These are phyloP conservation scores for Oryza meyeriana DNA, from an alignment of 176 grass and related monocot genomes.

Conservation along the genomic window DNA sequence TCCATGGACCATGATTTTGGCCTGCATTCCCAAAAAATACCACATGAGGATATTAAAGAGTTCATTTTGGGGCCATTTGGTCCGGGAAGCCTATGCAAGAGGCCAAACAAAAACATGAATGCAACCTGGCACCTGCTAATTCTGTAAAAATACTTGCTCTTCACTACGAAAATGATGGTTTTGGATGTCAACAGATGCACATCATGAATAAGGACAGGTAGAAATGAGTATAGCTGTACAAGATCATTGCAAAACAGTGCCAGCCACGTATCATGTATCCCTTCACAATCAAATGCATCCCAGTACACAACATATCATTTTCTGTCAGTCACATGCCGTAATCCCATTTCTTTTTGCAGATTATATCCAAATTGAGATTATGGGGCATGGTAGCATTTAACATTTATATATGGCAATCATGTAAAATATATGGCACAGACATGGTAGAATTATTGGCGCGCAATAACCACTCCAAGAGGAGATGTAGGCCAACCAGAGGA, in stretches of 20 bases:
- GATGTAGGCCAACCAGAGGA: background rate
- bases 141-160: background rate
- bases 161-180: conserved; percentile 23
- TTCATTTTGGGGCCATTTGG: conserved; percentile 28
- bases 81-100: background rate
- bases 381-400: background rate
- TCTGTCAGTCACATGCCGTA: conserved; percentile 8
- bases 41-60: conserved; percentile 25
- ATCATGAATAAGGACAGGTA: conserved; percentile 14
- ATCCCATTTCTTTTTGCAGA: background rate
- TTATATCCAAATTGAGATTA: background rate
- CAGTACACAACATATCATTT: background rate
- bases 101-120: conserved; percentile 3
- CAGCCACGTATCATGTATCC: conserved; percentile 10
- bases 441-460: no score
- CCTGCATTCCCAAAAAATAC: conserved; percentile 15
- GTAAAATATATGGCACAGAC: background rate
- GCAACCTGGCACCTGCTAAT: conserved; percentile 5
- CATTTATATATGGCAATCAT: background rate
- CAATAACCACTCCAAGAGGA: no score
- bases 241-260: conserved; percentile 29
- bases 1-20: conserved; percentile 7
- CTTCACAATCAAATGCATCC: conserved; percentile 25
- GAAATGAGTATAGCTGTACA: conserved; percentile 31
- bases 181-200: conserved; percentile 18